These are phyloP conservation scores for Flaveria sonorensis DNA, from an alignment of 129 eudicot genomes.

Conservation along the genomic window DNA sequence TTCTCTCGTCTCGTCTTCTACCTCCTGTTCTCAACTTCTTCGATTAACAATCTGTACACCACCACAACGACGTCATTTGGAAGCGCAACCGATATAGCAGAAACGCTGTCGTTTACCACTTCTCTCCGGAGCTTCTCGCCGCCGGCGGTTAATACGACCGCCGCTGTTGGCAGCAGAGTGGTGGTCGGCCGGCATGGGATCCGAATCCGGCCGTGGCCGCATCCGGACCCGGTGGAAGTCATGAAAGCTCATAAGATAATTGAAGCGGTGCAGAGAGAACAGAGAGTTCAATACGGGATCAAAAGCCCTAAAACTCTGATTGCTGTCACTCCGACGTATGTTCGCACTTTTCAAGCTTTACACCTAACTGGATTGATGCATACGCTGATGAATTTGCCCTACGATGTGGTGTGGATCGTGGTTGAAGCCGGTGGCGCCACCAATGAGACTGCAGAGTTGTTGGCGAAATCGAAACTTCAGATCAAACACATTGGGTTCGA, in stretches of 20 bases:
- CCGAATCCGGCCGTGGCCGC: slow-evolving; percentile 94
- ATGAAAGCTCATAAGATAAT: slow-evolving; percentile 85
- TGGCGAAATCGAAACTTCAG: slow-evolving; percentile 56
- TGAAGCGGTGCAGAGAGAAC: slow-evolving; percentile 87
- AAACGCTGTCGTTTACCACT: slow-evolving; percentile 38
- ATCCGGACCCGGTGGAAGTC: slow-evolving; percentile 85
- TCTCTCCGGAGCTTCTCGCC: slow-evolving; percentile 28
- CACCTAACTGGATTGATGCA: slow-evolving; percentile 94
- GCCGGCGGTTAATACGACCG: slow-evolving; percentile 21
- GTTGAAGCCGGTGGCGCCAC: slow-evolving; percentile 90
- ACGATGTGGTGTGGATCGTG: slow-evolving; percentile 83
- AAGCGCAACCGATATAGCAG: slow-evolving; percentile 35
- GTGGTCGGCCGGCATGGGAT: slow-evolving; percentile 99
- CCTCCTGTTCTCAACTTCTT: slow-evolving; percentile 55
- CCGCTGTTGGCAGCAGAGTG: slow-evolving; percentile 55
- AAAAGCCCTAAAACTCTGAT: slow-evolving; percentile 72
- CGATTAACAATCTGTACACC: slow-evolving; percentile 38
- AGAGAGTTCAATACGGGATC: slow-evolving; percentile 75
- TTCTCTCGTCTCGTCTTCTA: slow-evolving; percentile 83
- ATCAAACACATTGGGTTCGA: slow-evolving; percentile 67
- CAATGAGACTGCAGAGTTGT: slow-evolving; percentile 72
- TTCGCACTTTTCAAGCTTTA: slow-evolving; percentile 85
- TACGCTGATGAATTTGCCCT: slow-evolving; percentile 81
- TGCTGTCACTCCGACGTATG: slow-evolving; percentile 88
- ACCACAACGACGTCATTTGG: slow-evolving; percentile 45